Conservation (phyloP, 2,329 filamentous ascomycete genomes). For the Monilinia aucupariae region DNA sequence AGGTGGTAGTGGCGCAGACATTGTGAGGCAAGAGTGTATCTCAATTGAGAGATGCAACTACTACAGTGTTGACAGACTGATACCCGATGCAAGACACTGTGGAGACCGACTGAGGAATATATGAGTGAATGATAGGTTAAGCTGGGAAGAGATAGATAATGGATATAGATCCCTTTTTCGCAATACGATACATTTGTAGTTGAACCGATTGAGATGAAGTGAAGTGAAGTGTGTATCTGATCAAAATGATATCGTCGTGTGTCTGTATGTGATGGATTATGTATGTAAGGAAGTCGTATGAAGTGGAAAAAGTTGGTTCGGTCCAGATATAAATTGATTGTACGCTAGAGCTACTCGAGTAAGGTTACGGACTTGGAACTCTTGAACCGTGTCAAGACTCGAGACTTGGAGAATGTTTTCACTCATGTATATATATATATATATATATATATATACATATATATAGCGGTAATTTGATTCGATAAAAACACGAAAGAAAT, state of each 20-base stretch:
- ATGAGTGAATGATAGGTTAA: neutral
- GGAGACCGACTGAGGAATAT: neutral
- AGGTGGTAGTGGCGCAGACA: conserved; percentile 25
- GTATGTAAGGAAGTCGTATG: too few species aligned
- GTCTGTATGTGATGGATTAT: neutral
- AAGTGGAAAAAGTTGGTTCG: conserved; percentile 1
- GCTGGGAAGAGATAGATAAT: conserved; percentile 9
- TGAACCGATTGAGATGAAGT: neutral
- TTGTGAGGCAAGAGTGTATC: conserved; percentile 14
- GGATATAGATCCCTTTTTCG: neutral
- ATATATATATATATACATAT: too few species aligned
- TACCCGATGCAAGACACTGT: neutral
- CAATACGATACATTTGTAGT: conserved; percentile 6
- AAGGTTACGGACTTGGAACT: too few species aligned
- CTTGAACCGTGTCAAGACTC: too few species aligned
- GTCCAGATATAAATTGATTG: neutral
- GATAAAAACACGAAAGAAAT: too few species aligned
- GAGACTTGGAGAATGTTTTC: too few species aligned
- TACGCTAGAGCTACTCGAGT: too few species aligned
- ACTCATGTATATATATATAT: too few species aligned
- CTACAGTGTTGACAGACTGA: neutral
- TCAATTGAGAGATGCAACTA: neutral
- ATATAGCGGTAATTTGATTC: too few species aligned
- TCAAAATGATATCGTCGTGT: too few species aligned
- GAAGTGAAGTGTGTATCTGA: neutral